Base-by-base conservation (phyloP, 2,329 filamentous ascomycete species). In the Lecanosticta acicola region DNA sequence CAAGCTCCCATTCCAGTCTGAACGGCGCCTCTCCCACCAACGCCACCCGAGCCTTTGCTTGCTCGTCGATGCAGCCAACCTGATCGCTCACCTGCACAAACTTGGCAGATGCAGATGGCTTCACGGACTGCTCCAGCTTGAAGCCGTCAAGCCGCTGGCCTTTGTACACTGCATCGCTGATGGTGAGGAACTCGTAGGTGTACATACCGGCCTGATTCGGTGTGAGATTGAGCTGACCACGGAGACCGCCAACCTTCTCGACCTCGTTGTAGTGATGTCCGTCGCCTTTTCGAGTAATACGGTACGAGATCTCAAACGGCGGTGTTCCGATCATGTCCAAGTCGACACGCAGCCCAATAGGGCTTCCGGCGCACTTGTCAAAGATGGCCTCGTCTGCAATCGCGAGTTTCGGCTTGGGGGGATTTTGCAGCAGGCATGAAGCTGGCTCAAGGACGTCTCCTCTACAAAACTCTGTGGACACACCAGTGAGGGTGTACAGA, bases 351-450 rank as follows among this genome's bases (percentile, higher is more conserved):
- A 98, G 77, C 33, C 93, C 93, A 51, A 98, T 87, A 0, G 93
- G 88, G 61, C 89, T 95, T 39, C 90, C 89, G 29, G 90, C 91
- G 65, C 93, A 98, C 64, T 94, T 94, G 66, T 98, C 93, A 42
- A 87, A 85, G 35, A 98, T 89, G 51, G 89, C 84, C 57, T 94
- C 85, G 4, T 81, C 76, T 24, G 77, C 78, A 40, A 98, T 72
- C 3, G 79, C 74, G 47, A 98, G 66, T 45, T 84, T 80, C 8
- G 93, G 93, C 67, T 95, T 84, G 0, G 93, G 83, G 3, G 93
- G 93, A 55, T 97, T 98, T 55, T 94, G 76, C 43, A 98, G 72
- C 48, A 95, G 75, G 65, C 91, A 97, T n/a, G 90, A 93, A 2
- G 91, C 87, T 20, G 93, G 93, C 65, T 98, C 93, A 54, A 91